Evolutionary conservation across 345 rosid genomes (phyloP), one percentile per base, ranked within the genome.

Genomic region (Arabis alpina): DNA sequence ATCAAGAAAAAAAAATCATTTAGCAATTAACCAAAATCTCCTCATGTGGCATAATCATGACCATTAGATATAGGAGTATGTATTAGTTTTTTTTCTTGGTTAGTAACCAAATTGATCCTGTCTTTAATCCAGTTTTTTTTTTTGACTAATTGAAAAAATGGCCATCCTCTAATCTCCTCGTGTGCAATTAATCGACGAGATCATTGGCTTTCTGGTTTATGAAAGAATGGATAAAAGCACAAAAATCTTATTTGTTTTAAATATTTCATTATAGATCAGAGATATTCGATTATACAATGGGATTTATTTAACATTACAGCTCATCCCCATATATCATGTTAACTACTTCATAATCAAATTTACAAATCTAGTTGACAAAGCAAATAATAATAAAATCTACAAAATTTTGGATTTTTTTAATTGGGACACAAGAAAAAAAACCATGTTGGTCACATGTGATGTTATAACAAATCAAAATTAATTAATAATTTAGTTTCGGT

Each of bases 301-400:
- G 54, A 19, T 30, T 13, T 42, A 71, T 30, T 36, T 45, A 71
- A 54, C 40, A 64, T 56, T 6, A 73, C 65, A 73, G 72, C 60
- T 73, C 72, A 57, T 58, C 13, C 34, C 6, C 37, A 73, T 65
- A 49, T 58, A 61, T 73, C 67, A 73, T 73, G 62, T 44, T 65
- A 66, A 66, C 68, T 43, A 66, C 73, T 74, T 62, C 62, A 27
- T 59, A 58, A 19, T 50, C 37, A 56, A 44, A 41, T 30, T 57
- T 5, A 41, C 14, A n/a, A 19, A 15, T 30, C 28, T 2, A 23
- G 72, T 40, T 50, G 54, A 56, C 66, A 48, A 73, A 37, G 16
- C 3, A 54, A 23, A 51, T 30, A 34, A 34, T 1, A 42, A 52
- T 12, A 19, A 52, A 60, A 30, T 12, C 13, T 32, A 14, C 2